phyloP scores from a whole-genome alignment of 352 stramenopile genomes.

The Phytophthora crassamura region DNA sequence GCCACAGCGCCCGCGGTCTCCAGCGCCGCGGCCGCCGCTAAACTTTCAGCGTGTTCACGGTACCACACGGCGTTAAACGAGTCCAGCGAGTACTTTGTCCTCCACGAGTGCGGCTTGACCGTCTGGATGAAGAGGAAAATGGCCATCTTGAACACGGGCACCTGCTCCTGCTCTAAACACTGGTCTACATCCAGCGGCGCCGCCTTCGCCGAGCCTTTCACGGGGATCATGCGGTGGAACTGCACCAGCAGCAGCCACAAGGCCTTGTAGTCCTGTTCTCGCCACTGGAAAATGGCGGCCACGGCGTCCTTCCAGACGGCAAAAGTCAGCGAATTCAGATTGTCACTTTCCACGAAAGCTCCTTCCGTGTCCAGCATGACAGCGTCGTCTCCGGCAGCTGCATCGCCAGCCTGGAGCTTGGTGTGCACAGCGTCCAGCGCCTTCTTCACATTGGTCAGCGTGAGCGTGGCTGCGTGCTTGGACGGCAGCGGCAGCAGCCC shows the following conservation, averaged over 20 bases:
- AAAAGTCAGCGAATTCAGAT: slow-evolving; percentile 60
- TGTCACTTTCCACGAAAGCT: slow-evolving; percentile 67
- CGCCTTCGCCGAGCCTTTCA: slow-evolving; percentile 37
- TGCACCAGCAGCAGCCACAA: slow-evolving; percentile 85
- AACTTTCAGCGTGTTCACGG: slow-evolving; percentile 63
- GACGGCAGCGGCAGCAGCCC: slow-evolving; percentile 76
- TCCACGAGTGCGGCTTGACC: slow-evolving; percentile 79
- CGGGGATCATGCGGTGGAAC: slow-evolving; percentile 74
- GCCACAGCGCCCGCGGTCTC: slow-evolving; percentile 31
- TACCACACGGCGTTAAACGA: slow-evolving; percentile 86
- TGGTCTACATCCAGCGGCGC: slow-evolving; percentile 60
- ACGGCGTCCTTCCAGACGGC: slow-evolving; percentile 71
- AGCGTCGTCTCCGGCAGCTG: slow-evolving; percentile 44
- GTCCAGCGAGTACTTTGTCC: slow-evolving; percentile 76
- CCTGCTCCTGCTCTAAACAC: slow-evolving; percentile 52
- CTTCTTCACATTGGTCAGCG: slow-evolving; percentile 64
- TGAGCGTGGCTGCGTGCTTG: slow-evolving; percentile 70
- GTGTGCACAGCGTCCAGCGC: slow-evolving; percentile 66
- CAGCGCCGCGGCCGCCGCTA: slow-evolving; percentile 44
- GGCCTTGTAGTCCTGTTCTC: slow-evolving; percentile 80
- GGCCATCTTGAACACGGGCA: slow-evolving; percentile 80
- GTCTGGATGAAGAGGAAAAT: slow-evolving; percentile 86
- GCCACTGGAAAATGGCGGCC: slow-evolving; percentile 72
- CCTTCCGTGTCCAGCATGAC: slow-evolving; percentile 45
- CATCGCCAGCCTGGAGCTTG: slow-evolving; percentile 39